Percentiles rank a stretch among this genome's conserved stretches.
phyloP scores from a whole-genome alignment of 306 rosid genomes.

The Ochetophila trinervis region DNA sequence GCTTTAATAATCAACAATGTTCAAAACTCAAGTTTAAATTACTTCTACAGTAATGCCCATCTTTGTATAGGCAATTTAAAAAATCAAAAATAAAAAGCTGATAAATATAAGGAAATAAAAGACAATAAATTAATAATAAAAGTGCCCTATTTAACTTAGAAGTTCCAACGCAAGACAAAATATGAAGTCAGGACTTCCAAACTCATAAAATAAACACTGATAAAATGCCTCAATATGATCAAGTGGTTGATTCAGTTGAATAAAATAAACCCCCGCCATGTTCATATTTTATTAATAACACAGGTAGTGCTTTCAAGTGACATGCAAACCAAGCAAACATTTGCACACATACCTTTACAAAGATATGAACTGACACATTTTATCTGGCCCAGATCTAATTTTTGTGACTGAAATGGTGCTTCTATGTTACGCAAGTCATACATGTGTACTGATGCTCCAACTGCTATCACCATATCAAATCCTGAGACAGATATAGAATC shows the following conservation, averaged over 20 bases:
- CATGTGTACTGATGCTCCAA: conserved; percentile 48
- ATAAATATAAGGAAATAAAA: too few species aligned
- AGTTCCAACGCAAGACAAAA: not conserved
- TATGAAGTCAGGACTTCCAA: not conserved
- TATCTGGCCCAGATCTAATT: conserved; percentile 47
- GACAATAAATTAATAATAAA: too few species aligned
- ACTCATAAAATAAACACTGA: not conserved
- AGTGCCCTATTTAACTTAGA: not conserved
- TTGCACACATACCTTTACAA: conserved; percentile 45
- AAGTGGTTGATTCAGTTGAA: not conserved
- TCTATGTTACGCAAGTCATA: conserved; percentile 67
- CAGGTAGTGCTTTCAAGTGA: conserved; percentile 14
- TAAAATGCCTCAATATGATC: not conserved
- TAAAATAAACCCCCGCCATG: not conserved
- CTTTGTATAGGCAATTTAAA: too few species aligned
- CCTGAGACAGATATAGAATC: conserved; percentile 69
- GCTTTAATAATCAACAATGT: too few species aligned
- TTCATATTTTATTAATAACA: not conserved
- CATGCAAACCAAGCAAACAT: conserved; percentile 10
- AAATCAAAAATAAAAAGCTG: too few species aligned
- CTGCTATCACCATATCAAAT: conserved; percentile 47
- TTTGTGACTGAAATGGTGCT: conserved; percentile 44
- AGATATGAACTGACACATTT: conserved; percentile 67
- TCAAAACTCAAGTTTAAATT: too few species aligned
- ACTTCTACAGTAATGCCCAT: too few species aligned